Base-by-base conservation (phyloP, 306 rosid genomes). In the Castanea sativa region DNA sequence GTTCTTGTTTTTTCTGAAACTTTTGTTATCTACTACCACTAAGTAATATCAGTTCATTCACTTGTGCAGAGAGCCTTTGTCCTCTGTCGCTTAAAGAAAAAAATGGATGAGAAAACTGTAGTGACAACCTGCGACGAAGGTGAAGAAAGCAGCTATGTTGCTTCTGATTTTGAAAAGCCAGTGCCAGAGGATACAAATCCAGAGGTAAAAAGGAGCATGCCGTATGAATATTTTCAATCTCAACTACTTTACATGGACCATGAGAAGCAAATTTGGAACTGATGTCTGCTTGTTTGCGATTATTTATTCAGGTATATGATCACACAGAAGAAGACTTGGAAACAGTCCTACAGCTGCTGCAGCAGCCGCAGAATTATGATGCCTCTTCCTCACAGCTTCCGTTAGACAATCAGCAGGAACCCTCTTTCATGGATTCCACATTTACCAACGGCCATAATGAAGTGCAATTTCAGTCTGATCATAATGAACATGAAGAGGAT, bases 21-120 rank as follows among this genome's bases (percentile, higher is more conserved):
- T 43, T 20, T 9, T 74, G 38, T 25, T 73, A 12, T 6, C 52
- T 53, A 53, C 72, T 51, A 68, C 33, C 20, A 74, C 10, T 51
- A 30, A 69, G 69, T 12, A 74, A 68, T 49, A 21, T 25, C 77
- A 76, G 72, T 73, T 35, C 27, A 25, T 43, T 61, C 53, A 71
- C 63, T 77, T 75, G 41, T 83, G 79, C 78, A 90, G 98, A 74
- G 65, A 59, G 60, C 78, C 52, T 86, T 83, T 71, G 92, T 89
- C 67, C 23, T 94, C 35, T 80, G 90, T 73, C 86, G 84, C 27
- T 53, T 94, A 75, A 91, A 38, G 71, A 78, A 58, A 73, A 84
- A 75, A 23, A 8, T 69, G 20, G 86, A 78, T 64, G 72, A 45
- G 79, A 59, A 19, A 43, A 38, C 55, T 52, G 70, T 67, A 4